Evolutionary conservation across 208 protist species (phyloP), one percentile per base, ranked within the genome.

Genomic region (Spongospora subterranea): DNA sequence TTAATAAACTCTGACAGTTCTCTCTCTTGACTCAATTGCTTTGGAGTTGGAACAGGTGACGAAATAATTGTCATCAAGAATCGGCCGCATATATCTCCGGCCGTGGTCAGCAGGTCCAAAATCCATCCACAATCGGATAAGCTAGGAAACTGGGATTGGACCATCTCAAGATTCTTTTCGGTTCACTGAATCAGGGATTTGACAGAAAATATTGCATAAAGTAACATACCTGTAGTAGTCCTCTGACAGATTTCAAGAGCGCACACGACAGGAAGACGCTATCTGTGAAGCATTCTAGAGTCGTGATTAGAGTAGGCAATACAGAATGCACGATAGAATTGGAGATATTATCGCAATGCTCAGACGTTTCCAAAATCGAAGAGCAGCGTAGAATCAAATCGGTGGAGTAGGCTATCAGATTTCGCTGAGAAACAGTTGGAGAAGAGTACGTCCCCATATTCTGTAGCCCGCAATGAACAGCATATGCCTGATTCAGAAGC

Each of bases 241-340:
- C 13, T 43, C 35, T 82, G 17, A 82, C 6, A 39, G 17, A n/a
- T 6, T 35, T 17, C 40, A 82, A 35, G 6, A 82, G 35, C 17
- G 71, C n/a, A 43, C 71, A 82, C 11, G 17, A 6, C 71, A 82
- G 71, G 71, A 45, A 82, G 13, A 82, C 71, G 71, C n/a, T 82
- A 6, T 82, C n/a, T 45, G 71, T 20, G 40, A 82, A 82, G n/a
- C 71, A 82, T 6, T 82, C 17, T 20, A 82, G 71, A n/a, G 17
- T 82, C 13, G 40, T 35, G 13, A 82, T 45, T 6, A 82, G 35
- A 20, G 35, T 43, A 20, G 71, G 71, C 71, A 82, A n/a, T 20
- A 43, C n/a, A 35, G 35, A 82, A 40, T 82, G 17, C 6, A 82
- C n/a, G 6, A 82, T 35, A 45, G 71, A 82, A 20, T 82, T n/a